phyloP scores from a whole-genome alignment of 345 rosid species.

The Xanthoceras sorbifolium region DNA sequence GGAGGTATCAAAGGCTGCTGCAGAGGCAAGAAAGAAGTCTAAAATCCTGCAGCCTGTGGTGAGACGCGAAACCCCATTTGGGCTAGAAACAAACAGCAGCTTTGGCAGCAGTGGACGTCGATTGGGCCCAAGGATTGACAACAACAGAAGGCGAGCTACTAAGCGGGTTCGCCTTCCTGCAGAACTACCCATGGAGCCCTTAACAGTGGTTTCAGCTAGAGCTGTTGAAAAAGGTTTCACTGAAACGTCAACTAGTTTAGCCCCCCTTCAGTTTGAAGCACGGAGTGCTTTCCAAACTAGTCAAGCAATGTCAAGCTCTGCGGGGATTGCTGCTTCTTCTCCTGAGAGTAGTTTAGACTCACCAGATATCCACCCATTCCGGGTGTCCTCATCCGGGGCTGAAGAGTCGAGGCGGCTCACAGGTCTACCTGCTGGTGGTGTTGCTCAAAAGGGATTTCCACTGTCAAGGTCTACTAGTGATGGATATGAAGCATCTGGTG shows the following conservation, averaged over 20 bases:
- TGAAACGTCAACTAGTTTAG: slow-evolving; percentile 69
- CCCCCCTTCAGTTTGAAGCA: slow-evolving; percentile 94
- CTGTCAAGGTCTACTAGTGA: slow-evolving; percentile 90
- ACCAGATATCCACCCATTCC: slow-evolving; percentile 86
- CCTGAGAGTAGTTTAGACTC: slow-evolving; percentile 98
- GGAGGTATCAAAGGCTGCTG: slow-evolving; percentile 92
- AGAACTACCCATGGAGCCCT: slow-evolving; percentile 66
- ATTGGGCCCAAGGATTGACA: slow-evolving; percentile 71
- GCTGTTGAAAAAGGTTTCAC: slow-evolving; percentile 48
- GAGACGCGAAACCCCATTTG: slow-evolving; percentile 53
- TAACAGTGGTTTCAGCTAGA: slow-evolving; percentile 40
- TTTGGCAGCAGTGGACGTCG: slow-evolving; percentile 77
- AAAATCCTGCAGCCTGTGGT: slow-evolving; percentile 81
- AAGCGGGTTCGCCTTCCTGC: slow-evolving; percentile 79
- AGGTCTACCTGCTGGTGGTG: slow-evolving; percentile 50
- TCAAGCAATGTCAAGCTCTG: slow-evolving; percentile 76
- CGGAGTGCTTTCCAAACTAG: slow-evolving; percentile 94
- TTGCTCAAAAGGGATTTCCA: slow-evolving; percentile 64
- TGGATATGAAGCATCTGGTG: slow-evolving; percentile 96
- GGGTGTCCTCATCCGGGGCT: slow-evolving; percentile 76
- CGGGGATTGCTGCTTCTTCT: slow-evolving; percentile 73
- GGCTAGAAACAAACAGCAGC: slow-evolving; percentile 61
- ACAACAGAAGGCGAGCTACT: slow-evolving; percentile 56
- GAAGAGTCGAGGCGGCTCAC: slow-evolving; percentile 67
- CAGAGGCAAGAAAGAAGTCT: slow-evolving; percentile 93